Percentiles rank a stretch among this genome's conserved stretches.
Conservation (phyloP, 1,284 basidiomycete genomes). For the Ceratobasidium sp. region DNA sequence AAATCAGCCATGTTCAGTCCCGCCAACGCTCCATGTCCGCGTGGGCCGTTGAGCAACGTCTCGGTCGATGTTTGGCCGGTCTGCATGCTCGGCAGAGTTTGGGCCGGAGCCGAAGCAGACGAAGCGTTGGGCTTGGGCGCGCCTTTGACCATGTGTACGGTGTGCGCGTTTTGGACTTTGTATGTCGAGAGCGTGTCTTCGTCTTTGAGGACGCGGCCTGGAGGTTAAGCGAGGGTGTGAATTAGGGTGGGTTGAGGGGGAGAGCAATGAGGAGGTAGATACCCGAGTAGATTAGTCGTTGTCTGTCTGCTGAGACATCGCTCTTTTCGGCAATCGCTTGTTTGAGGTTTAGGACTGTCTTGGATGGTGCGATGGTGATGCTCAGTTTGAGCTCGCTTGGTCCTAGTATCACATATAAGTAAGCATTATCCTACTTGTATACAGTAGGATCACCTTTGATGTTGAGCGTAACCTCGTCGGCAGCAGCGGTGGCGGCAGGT, state of each 20-base stretch:
- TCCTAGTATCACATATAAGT: no score
- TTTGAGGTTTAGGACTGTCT: constrained; percentile 88
- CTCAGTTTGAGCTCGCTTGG: constrained; percentile 87
- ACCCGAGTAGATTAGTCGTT: constrained; percentile 91
- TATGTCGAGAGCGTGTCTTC: constrained; percentile 84
- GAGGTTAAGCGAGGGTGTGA: background rate
- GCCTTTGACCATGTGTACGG: constrained; percentile 94
- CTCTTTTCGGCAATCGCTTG: constrained; percentile 84
- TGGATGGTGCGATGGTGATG: constrained; percentile 81
- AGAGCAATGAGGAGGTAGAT: constrained; percentile 53
- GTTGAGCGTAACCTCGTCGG: constrained; percentile 76
- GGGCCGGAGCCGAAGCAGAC: constrained; percentile 56
- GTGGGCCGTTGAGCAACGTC: constrained; percentile 77
- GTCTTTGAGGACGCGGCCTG: constrained; percentile 71
- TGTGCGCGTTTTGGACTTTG: constrained; percentile 87
- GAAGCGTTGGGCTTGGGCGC: constrained; percentile 66
- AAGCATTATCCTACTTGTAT: no score
- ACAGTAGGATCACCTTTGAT: constrained; percentile 70
- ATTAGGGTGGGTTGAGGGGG: constrained; percentile 9
- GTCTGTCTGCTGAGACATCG: constrained; percentile 84
- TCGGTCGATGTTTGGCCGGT: constrained; percentile 85
- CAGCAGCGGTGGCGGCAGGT: background rate
- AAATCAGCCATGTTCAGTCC: constrained; percentile 76
- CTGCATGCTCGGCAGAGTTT: constrained; percentile 80
- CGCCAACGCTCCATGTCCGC: constrained; percentile 78